Percentiles rank a stretch among this genome's conserved stretches.
phyloP scores from a whole-genome alignment of 2,329 filamentous ascomycete genomes.

The Neofusicoccum umdonicola region DNA sequence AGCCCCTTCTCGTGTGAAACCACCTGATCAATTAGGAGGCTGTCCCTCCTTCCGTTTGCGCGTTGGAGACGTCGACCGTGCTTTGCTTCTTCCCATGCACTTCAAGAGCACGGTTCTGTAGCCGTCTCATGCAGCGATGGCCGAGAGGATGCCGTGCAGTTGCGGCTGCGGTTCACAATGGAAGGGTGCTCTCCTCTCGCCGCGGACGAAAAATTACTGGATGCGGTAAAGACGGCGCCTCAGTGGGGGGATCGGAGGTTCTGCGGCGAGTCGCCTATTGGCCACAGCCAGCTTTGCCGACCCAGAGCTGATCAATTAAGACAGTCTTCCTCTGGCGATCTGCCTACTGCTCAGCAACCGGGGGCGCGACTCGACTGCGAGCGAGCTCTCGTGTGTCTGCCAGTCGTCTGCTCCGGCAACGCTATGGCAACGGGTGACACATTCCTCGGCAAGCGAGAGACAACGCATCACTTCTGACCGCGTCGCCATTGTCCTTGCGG shows the following conservation, averaged over 20 bases:
- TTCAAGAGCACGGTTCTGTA: too few species aligned
- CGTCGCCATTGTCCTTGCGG: neutral
- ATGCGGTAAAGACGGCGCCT: conserved; percentile 1
- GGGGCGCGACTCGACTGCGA: too few species aligned
- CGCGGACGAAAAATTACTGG: neutral
- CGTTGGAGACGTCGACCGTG: too few species aligned
- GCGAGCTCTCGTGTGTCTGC: neutral
- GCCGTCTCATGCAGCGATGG: too few species aligned
- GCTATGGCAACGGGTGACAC: neutral
- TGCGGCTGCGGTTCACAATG: too few species aligned
- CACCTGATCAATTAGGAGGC: too few species aligned
- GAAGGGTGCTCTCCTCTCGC: too few species aligned
- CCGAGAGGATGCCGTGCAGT: too few species aligned
- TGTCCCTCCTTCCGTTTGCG: too few species aligned
- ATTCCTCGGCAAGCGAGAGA: neutral
- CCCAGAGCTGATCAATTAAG: neutral
- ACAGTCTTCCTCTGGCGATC: neutral
- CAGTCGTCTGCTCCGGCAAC: neutral
- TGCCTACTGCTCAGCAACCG: too few species aligned
- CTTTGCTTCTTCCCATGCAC: too few species aligned
- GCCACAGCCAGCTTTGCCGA: neutral
- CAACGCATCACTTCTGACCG: neutral
- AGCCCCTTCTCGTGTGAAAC: too few species aligned
- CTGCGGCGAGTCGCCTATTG: neutral
- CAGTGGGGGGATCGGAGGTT: neutral